Percentiles rank a stretch among this genome's conserved stretches.
Evolutionary conservation across 163 green algal species (phyloP).

Genomic region (Scenedesmus sp.): DNA sequence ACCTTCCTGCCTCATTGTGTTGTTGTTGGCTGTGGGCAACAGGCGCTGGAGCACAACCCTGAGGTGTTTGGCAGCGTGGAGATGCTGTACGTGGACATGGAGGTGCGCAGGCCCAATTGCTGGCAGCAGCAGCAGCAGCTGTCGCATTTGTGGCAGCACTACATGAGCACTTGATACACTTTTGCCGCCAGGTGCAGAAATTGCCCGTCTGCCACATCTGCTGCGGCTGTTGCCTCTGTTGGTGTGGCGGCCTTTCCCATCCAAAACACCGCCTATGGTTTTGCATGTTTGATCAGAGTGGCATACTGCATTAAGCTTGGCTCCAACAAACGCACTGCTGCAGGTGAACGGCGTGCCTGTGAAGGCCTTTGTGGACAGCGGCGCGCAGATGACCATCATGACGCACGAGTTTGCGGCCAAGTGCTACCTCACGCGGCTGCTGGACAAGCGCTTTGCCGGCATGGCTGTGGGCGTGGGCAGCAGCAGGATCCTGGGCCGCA

Average conservation of each 20-base stretch:
- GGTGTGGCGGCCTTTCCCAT: no score
- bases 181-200: neutral
- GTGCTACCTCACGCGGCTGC: conserved; percentile 84
- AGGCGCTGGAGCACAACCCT: conserved; percentile 93
- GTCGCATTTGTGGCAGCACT: neutral
- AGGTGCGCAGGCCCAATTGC: conserved; percentile 58
- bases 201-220: neutral
- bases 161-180: neutral
- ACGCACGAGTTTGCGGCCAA: conserved; percentile 74
- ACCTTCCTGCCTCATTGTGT: neutral
- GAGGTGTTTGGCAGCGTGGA: conserved; percentile 89
- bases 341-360: conserved; percentile 82
- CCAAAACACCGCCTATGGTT: no score
- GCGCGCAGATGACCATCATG: conserved; percentile 87
- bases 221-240: neutral
- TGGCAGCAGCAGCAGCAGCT: neutral
- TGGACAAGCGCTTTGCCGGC: conserved; percentile 90
- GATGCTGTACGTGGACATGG: conserved; percentile 98
- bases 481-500: conserved; percentile 89
- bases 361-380: conserved; percentile 97
- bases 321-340: no score
- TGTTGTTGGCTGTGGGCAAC: neutral
- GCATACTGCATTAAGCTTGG: no score
- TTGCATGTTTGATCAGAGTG: no score
- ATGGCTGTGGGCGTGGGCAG: conserved; percentile 92